phyloP scores from a whole-genome alignment of 352 stramenopile species.

The Pythium volutum region DNA sequence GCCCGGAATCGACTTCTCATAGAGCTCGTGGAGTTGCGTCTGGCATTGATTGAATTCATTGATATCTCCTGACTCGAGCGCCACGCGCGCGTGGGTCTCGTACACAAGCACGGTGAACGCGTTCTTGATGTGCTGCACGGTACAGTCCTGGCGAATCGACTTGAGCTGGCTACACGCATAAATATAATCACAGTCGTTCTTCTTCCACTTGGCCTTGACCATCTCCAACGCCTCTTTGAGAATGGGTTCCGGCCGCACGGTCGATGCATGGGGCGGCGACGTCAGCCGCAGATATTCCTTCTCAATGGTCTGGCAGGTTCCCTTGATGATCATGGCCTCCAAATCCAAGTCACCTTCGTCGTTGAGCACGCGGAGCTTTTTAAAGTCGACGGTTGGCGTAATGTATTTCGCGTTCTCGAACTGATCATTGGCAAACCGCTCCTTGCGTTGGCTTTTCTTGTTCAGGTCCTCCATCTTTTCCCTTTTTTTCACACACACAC shows the following conservation, averaged over 20 bases:
- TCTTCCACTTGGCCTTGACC: constrained; percentile 87
- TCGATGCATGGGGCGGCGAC: constrained; percentile 91
- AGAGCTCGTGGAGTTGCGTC: constrained; percentile 87
- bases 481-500: constrained; percentile 5
- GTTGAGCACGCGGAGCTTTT: constrained; percentile 72
- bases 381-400: constrained; percentile 63
- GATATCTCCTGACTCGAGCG: constrained; percentile 94
- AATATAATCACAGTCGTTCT: constrained; percentile 87
- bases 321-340: constrained; percentile 91
- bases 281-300: constrained; percentile 99
- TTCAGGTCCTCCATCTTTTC: constrained; percentile 39
- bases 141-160: constrained; percentile 98
- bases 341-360: constrained; percentile 78
- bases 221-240: constrained; percentile 87
- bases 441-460: constrained; percentile 70
- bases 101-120: constrained; percentile 97
- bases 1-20: constrained; percentile 73
- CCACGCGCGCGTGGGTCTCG: constrained; percentile 96
- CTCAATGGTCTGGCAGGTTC: constrained; percentile 94
- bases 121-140: constrained; percentile 96
- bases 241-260: constrained; percentile 93
- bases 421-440: constrained; percentile 77
- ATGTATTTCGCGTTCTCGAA: constrained; percentile 59
- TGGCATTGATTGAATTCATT: constrained; percentile 97
- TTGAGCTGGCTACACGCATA: constrained; percentile 99